Evolutionary conservation across 1,139 yeast genomes (phyloP), one percentile per base, ranked within the genome.

Genomic region (Tardiomyces blankii): DNA sequence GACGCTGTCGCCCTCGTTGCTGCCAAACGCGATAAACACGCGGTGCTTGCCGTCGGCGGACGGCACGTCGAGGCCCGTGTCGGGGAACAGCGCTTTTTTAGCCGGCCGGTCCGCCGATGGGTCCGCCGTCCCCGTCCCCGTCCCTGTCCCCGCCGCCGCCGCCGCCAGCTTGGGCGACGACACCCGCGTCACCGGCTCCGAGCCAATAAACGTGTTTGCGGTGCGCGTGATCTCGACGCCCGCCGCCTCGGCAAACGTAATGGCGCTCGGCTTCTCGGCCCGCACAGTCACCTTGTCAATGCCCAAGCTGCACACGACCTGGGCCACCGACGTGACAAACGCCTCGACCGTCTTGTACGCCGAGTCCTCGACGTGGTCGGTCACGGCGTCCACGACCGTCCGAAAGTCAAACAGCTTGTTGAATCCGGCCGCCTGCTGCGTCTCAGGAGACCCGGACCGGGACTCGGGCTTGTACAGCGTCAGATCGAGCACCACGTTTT

Each of bases 291-390:
- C 74, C 35, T 68, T 66, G 4, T 60, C 53, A 2, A 72, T 65
- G 8, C 63, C 63, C 33, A 59, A 51, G 8, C 52, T 48, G 44
- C 76, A 70, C 2, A 81, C 69, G 43, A 82, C 63, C 54, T 81
- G 85, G 5, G 88, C 82, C 21, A 87, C 81, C 12, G 79, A 75
- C 49, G 80, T 75, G 2, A 85, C 94, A 49, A 91, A 72, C 0
- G 97, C 96, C 60, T 91, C 98, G 2, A 91, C 95, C 0, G 98
- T 91, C 58, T 86, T 83, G 67, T 86, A 91, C 52, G 80, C 78
- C 1, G 95, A 77, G 16, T 63, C 63, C 56, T 85, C 95, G 9
- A 87, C 86, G 57, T 80, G 84, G 1, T 60, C 58, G 0, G 76
- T 53, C 16, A 66, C 62, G 5, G 49, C 50, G 27, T 64, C 63